phyloP scores from a whole-genome alignment of 2,329 filamentous ascomycete species.

The Cercospora nicotianae region DNA sequence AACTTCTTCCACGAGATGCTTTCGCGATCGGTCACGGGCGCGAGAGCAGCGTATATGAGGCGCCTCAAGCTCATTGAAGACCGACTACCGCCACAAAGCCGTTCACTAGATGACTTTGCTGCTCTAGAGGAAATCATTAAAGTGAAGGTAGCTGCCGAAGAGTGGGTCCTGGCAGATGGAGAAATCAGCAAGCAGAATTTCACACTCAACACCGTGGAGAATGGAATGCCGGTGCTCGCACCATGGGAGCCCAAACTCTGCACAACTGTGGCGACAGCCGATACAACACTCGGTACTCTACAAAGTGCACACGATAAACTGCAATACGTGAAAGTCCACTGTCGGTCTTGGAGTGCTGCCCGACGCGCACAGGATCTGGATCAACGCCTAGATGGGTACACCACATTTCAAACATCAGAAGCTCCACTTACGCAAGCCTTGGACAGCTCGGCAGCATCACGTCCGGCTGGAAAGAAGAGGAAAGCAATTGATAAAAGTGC shows the following conservation, averaged over 20 bases:
- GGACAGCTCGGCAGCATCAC: background rate
- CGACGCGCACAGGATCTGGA: background rate
- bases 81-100: background rate
- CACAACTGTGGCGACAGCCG: background rate
- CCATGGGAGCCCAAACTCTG: background rate
- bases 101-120: background rate
- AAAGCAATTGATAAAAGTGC: background rate
- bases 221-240: background rate
- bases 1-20: background rate
- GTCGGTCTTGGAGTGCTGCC: background rate
- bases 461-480: background rate
- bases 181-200: background rate
- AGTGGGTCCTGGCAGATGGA: background rate
- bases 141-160: background rate
- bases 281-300: background rate
- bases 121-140: background rate
- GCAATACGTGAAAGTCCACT: background rate
- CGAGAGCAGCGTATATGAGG: background rate
- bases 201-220: background rate
- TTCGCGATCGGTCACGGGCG: background rate
- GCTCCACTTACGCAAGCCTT: background rate
- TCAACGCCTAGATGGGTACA: background rate
- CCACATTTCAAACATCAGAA: background rate
- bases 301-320: background rate
- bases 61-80: background rate